phyloP scores from a whole-genome alignment of 768 basidiomycete species.

The Russula earlei region DNA sequence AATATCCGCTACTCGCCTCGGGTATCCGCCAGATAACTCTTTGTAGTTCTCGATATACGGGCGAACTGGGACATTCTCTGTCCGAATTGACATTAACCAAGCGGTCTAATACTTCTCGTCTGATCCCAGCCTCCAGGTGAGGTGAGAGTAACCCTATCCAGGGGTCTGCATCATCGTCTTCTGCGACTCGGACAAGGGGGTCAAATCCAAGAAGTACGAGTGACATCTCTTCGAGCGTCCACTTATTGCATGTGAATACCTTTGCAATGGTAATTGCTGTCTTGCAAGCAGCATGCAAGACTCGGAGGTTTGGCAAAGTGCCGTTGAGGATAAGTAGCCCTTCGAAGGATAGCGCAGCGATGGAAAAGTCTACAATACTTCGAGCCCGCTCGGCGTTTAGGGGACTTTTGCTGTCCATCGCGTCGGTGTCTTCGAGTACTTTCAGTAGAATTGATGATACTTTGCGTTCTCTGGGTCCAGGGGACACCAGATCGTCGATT shows the following conservation, averaged over 20 bases:
- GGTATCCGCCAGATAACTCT: constrained; percentile 54
- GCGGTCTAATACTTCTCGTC: constrained; percentile 38
- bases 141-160: constrained; percentile 45
- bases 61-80: constrained; percentile 12
- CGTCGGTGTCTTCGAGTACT: constrained; percentile 45
- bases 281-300: constrained; percentile 56
- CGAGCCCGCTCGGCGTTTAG: constrained; percentile 57
- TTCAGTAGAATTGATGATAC: constrained; percentile 56
- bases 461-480: constrained; percentile 50
- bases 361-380: constrained; percentile 56
- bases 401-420: constrained; percentile 26
- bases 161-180: constrained; percentile 21
- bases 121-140: constrained; percentile 48
- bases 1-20: constrained; percentile 52
- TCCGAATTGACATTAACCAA: constrained; percentile 23
- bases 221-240: constrained; percentile 56
- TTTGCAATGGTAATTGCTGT: constrained; percentile 34
- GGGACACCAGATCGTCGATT: constrained; percentile 33
- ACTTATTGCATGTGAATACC: constrained; percentile 34
- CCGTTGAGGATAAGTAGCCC: constrained; percentile 57
- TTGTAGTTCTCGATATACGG: constrained; percentile 37
- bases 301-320: constrained; percentile 44
- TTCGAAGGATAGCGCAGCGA: constrained; percentile 62
- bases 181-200: constrained; percentile 43
- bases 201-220: constrained; percentile 58